phyloP scores from a whole-genome alignment of 192 early-diverging fungal genomes.

The Fimicolochytrium jonesii region DNA sequence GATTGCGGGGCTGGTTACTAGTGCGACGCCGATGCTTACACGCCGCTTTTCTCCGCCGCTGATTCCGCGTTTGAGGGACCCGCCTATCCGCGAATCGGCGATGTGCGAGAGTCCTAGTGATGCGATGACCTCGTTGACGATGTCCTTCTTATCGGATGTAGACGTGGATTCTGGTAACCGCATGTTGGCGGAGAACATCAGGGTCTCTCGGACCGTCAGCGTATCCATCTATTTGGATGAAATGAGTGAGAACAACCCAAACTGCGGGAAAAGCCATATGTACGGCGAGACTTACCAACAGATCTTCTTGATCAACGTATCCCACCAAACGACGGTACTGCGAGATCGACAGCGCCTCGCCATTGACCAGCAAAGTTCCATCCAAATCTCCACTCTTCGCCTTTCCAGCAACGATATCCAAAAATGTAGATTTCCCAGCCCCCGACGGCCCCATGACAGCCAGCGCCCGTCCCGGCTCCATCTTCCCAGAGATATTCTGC shows the following conservation, averaged over 20 bases:
- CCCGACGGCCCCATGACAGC: conserved; percentile 89
- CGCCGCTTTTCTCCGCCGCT: conserved; percentile 55
- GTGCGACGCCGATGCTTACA: conserved; percentile 52
- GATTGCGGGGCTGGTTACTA: conserved; percentile 48
- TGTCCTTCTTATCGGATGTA: conserved; percentile 41
- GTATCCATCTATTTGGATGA: conserved; percentile 38
- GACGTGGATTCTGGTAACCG: conserved; percentile 59
- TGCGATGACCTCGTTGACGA: conserved; percentile 64
- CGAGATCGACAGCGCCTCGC: conserved; percentile 4
- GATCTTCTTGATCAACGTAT: conserved; percentile 52
- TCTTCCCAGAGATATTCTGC: conserved; percentile 60
- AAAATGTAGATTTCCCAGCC: conserved; percentile 11
- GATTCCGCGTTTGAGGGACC: conserved; percentile 32
- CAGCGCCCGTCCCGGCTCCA: conserved; percentile 66
- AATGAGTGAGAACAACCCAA: too few relatives aligned
- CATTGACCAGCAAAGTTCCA: conserved; percentile 37
- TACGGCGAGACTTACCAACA: too few relatives aligned
- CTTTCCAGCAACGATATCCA: conserved; percentile 60
- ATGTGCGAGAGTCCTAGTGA: conserved; percentile 61
- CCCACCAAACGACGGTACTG: conserved; percentile 26
- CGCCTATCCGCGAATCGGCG: conserved; percentile 50
- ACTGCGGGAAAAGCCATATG: too few relatives aligned
- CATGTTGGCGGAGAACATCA: conserved; percentile 71
- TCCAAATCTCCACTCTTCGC: conserved; percentile 34
- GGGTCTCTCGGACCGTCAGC: conserved; percentile 73